Conservation (phyloP, 768 basidiomycete species). For the Leccinum arenicola region DNA sequence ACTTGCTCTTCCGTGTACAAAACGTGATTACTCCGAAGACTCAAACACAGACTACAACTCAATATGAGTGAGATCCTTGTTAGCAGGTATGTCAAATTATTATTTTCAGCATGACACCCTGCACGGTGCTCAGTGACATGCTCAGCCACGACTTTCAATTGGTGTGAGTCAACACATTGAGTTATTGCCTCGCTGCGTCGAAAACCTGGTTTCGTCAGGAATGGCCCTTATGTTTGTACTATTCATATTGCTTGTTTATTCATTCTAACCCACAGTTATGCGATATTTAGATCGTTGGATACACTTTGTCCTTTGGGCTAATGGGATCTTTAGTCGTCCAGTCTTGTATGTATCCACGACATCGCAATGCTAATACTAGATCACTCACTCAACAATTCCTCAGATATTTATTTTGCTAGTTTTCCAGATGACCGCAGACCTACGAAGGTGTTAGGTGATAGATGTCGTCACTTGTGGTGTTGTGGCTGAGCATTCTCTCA, state of each 20-base stretch:
- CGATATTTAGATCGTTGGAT: conserved; percentile 14
- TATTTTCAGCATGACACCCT: no score
- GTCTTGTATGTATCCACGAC: conserved; percentile 4
- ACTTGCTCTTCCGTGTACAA: neutral
- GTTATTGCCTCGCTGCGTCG: no score
- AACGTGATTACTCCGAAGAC: neutral
- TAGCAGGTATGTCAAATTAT: no score
- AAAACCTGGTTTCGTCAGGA: no score
- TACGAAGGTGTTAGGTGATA: conserved; percentile 17
- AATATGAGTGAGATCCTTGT: no score
- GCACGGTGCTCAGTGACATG: no score
- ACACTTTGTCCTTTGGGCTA: conserved; percentile 14
- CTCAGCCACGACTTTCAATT: no score
- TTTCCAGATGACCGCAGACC: conserved; percentile 14
- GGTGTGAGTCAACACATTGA: no score
- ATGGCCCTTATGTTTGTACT: no score
- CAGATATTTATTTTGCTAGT: conserved; percentile 20
- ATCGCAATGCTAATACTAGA: neutral
- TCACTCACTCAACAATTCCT: neutral
- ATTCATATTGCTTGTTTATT: no score
- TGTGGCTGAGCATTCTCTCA: no score
- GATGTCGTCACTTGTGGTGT: neutral
- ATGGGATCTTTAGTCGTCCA: conserved; percentile 18
- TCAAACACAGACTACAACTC: neutral
- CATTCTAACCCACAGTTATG: no score